Base-by-base conservation (phyloP, 768 basidiomycete genomes). In the Lactarius deliciosus region DNA sequence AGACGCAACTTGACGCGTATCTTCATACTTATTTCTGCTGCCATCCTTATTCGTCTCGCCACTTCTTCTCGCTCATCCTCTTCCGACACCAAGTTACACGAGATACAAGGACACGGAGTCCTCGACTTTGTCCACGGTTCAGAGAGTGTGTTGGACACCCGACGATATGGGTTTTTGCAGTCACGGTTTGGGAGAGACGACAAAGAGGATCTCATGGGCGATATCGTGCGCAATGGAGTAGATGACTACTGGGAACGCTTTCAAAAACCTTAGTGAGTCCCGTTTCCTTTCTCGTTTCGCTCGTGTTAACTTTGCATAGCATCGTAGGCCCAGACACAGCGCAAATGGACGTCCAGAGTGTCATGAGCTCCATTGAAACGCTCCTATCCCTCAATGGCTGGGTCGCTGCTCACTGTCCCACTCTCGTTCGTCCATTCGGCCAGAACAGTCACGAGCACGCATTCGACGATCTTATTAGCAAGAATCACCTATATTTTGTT, bases 311-410 rank as follows among this genome's bases (percentile, higher is more conserved):
- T 34, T 47, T 41, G 18, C 55, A 13, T 69, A 92, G 92, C 77
- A 96, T 97, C 64, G 79, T 83, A 2, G 87, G 85, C 68, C 84
- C 83, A 71, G 94, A 96, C 64, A 97, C 96, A 0, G 83, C 90
- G 0, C 89, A 94, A 66, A 87, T 89, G 77, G 97, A 98, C 75
- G 86, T 90, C 9, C 96, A 99, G 75, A 90, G 88, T 63, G 91
- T 98, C 28, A 81, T 94, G 63, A 86, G 83, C 57, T 88, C 96
- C 5, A 92, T 99, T 57, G 97, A 99, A 76, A 92, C 93, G 70
- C 82, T 99, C 0, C 82, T 98, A n/a, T 90, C 92, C 18, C 84
- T 98, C 64, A 98, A 98, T 72, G 97, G 97, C 20, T 99, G 97
- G 97, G 97, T 96, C 16, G 94, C 95, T 30, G 94, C 94, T 3